Evolutionary conservation across 352 stramenopile genomes (phyloP).

Genomic region (Pythium scleroteichum): DNA sequence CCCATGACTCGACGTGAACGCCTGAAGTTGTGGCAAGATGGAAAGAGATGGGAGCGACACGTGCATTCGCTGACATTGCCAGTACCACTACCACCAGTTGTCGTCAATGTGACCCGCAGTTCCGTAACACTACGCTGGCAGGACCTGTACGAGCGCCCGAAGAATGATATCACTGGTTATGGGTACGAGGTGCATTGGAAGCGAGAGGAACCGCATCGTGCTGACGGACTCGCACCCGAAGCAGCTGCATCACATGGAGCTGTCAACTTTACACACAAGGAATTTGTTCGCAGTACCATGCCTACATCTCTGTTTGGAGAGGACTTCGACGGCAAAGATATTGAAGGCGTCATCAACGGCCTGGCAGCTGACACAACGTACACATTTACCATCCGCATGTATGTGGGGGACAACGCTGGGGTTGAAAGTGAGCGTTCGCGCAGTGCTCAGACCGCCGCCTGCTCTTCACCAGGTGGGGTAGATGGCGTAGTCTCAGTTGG

Average conservation of each 20-base stretch:
- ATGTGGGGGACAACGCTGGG: slow-evolving; percentile 54
- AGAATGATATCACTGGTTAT: slow-evolving; percentile 63
- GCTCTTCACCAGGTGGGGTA: slow-evolving; percentile 38
- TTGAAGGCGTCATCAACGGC: slow-evolving; percentile 53
- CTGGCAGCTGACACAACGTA: slow-evolving; percentile 65
- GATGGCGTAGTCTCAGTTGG: slow-evolving; percentile 41
- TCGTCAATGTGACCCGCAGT: slow-evolving; percentile 59
- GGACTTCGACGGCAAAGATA: slow-evolving; percentile 77
- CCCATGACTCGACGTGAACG: slow-evolving; percentile 65
- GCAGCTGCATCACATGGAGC: background rate
- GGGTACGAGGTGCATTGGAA: slow-evolving; percentile 70
- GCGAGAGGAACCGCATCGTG: slow-evolving; percentile 18
- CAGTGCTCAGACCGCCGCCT: slow-evolving; percentile 42
- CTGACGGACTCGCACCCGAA: slow-evolving; percentile 8
- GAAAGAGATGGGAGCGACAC: slow-evolving; percentile 65
- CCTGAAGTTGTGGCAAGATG: slow-evolving; percentile 81
- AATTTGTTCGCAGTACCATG: slow-evolving; percentile 58
- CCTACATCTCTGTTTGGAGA: slow-evolving; percentile 71
- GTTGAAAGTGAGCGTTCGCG: slow-evolving; percentile 54
- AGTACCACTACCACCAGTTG: slow-evolving; percentile 53
- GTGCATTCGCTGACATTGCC: slow-evolving; percentile 72
- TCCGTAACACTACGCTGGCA: slow-evolving; percentile 66
- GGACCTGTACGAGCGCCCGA: slow-evolving; percentile 63
- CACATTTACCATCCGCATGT: slow-evolving; percentile 69
- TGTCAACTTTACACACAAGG: slow-evolving; percentile 55